phyloP scores from a whole-genome alignment of 352 stramenopile genomes.

The Thraustotheca clavata region DNA sequence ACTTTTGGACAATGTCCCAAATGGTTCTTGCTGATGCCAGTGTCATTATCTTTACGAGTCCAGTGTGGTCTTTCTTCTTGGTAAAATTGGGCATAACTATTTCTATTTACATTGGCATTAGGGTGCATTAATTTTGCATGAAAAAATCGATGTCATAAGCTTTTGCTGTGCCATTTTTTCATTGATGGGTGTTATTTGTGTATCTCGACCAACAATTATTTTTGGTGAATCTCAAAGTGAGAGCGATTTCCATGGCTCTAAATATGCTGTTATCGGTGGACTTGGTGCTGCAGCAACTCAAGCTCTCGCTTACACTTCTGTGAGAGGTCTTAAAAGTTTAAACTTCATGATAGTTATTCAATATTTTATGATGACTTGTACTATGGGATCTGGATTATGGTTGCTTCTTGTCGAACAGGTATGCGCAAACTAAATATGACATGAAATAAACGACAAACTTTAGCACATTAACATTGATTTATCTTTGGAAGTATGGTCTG shows the following conservation, averaged over 20 bases:
- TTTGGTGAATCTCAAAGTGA: slow-evolving; percentile 30
- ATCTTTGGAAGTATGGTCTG: slow-evolving; percentile 33
- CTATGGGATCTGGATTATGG: slow-evolving; percentile 37
- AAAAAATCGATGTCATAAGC: slow-evolving; percentile 31
- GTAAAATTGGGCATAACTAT: too few relatives aligned
- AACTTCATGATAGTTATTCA: slow-evolving; percentile 60
- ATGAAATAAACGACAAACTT: background rate
- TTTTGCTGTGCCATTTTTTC: slow-evolving; percentile 33
- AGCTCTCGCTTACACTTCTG: slow-evolving; percentile 56
- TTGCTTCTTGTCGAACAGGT: slow-evolving; percentile 41
- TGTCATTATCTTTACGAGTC: slow-evolving; percentile 54
- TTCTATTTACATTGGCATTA: slow-evolving; percentile 24
- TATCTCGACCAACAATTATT: slow-evolving; percentile 36
- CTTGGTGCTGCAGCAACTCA: slow-evolving; percentile 35
- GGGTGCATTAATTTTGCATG: slow-evolving; percentile 33
- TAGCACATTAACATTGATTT: slow-evolving; percentile 25
- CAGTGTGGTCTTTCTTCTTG: slow-evolving; percentile 59
- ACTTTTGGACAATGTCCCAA: slow-evolving; percentile 58
- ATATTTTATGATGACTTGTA: slow-evolving; percentile 71
- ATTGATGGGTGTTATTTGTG: slow-evolving; percentile 35
- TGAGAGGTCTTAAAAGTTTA: slow-evolving; percentile 52
- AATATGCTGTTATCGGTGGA: slow-evolving; percentile 27
- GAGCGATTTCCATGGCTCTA: slow-evolving; percentile 27
- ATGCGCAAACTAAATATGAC: background rate
- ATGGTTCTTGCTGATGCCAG: slow-evolving; percentile 67